Base-by-base conservation (phyloP, 2,329 filamentous ascomycete species). In the Sclerotinia sclerotiorum region DNA sequence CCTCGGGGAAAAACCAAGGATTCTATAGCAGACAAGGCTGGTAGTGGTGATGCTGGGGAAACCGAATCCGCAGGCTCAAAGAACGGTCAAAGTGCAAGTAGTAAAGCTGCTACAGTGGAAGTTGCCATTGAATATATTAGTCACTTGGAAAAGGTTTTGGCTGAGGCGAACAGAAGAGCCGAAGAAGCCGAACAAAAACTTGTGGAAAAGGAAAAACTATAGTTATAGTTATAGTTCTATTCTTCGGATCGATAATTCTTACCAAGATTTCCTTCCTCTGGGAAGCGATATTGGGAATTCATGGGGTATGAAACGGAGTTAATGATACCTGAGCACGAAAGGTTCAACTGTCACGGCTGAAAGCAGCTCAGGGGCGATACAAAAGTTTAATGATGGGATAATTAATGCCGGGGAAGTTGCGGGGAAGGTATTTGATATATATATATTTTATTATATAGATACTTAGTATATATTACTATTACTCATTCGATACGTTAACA, bases 81-180 rank as follows among this genome's bases (percentile, higher is more conserved):
- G 66, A 74, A 76, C 13, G 79, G 78, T 8, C 82, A 81, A 69
- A 85, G 87, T 65, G 88, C 90, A 44, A 93, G 90, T 75, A 97
- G 93, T 80, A 99, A 98, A 79, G 95, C 95, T 1, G 97, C 92
- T 73, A 97, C 96, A 0, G 95, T 99, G n/a, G 95, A 99, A 80
- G 89, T 92, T 80, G 95, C 95, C 1, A 98, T 98, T 75, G 90
- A 94, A 68, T 97, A 98, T 77, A 97, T 99, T 81, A 94, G 92
- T 79, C 85, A 89, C 70, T 80, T 99, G 70, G 89, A 96, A 79
- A 82, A 87, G 74, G 91, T 96, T 77, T 81, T 93, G 21, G 85
- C 84, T 2, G 85, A 87, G 46, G 88, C 88, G 29, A 88, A 88
- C 64, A 82, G 80, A 70, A 82, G 87, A 73, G 86, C 93, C 2